A percentile compares a stretch with the other conserved stretches of the same genome.
These are phyloP conservation scores for Penicillium sumatraense DNA, from an alignment of 2,329 filamentous ascomycete genomes.

Conservation along the genomic window DNA sequence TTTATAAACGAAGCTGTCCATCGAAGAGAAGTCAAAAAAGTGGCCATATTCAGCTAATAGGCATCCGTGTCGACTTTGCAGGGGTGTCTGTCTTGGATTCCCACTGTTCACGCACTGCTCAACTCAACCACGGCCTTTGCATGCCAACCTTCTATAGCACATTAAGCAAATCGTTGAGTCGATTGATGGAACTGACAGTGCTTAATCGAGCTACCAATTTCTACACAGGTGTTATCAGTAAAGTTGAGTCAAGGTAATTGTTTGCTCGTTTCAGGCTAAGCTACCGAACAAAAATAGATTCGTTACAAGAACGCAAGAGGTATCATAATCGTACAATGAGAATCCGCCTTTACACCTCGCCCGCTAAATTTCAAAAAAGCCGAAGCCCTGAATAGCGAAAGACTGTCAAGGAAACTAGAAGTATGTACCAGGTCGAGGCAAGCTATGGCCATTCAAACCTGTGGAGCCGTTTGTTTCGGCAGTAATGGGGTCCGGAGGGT, in stretches of 20 bases:
- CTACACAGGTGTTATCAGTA: too few species aligned
- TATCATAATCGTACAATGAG: slow-evolving; percentile 50
- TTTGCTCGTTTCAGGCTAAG: slow-evolving; percentile 6
- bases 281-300: slow-evolving; percentile 22
- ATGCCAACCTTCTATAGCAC: too few species aligned
- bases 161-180: too few species aligned
- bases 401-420: slow-evolving; percentile 36
- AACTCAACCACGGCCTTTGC: too few species aligned
- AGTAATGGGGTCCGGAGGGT: slow-evolving; percentile 27
- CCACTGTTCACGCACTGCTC: too few species aligned
- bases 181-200: too few species aligned
- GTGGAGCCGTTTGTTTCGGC: slow-evolving; percentile 31
- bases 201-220: too few species aligned
- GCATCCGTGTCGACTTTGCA: too few species aligned
- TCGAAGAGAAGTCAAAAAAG: too few species aligned
- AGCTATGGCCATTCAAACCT: slow-evolving; percentile 40
- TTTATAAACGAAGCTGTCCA: too few species aligned
- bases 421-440: slow-evolving; percentile 46
- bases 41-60: too few species aligned
- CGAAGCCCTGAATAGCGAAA: slow-evolving; percentile 23
- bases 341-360: slow-evolving; percentile 37
- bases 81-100: too few species aligned
- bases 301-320: slow-evolving; percentile 40
- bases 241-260: not conserved
- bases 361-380: slow-evolving; percentile 24